Conservation (phyloP, 2,329 filamentous ascomycete genomes). For the Paecilomyces dactylethromorphus region DNA sequence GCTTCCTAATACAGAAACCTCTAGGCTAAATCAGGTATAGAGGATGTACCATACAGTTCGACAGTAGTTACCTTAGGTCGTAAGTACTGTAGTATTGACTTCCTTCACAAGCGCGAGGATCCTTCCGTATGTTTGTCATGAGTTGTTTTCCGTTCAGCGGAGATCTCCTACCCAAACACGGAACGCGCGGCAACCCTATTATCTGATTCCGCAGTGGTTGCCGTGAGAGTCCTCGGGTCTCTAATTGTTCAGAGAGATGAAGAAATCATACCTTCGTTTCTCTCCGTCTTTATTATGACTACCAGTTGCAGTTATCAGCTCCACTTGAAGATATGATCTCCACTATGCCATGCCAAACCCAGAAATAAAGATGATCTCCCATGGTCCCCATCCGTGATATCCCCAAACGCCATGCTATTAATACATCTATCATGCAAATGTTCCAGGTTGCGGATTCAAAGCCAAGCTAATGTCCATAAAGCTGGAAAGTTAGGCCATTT, state of each 20-base stretch:
- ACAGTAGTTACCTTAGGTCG: neutral
- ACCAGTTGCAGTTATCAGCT: neutral
- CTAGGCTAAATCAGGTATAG: neutral
- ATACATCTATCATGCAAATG: neutral
- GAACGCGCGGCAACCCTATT: too few relatives aligned
- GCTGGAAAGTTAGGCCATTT: conserved; percentile 86
- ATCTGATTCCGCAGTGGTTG: neutral
- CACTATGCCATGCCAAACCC: neutral
- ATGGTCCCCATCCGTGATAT: neutral
- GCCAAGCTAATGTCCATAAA: conserved; percentile 89
- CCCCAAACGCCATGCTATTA: neutral
- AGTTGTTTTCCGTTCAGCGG: neutral
- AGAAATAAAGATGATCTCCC: neutral
- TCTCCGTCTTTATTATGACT: neutral
- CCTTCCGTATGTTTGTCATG: neutral
- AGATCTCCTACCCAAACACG: neutral
- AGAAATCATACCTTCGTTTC: neutral
- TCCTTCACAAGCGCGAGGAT: neutral
- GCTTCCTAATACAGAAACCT: neutral
- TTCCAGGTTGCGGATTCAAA: conserved; percentile 1
- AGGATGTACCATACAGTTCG: neutral
- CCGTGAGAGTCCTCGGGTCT: neutral
- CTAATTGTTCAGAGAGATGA: neutral
- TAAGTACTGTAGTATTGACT: neutral
- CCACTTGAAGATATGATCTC: neutral